Evolutionary conservation across 192 early-diverging fungal species (phyloP), one percentile per base, ranked within the genome.

Genomic region (Gigaspora rosea): DNA sequence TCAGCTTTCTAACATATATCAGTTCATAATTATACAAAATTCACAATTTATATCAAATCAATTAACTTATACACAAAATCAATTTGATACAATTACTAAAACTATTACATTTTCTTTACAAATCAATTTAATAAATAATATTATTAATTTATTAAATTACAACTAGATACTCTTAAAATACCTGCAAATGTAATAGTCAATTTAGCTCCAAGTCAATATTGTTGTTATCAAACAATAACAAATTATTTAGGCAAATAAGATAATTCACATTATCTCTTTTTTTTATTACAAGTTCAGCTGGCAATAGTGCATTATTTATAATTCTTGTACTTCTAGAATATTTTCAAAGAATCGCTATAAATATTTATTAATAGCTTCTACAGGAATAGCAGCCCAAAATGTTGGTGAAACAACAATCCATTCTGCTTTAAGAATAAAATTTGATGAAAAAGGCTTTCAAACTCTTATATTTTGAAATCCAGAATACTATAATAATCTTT

Each of bases 221-320:
- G 47, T 6, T 47, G 0, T n/a, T n/a, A n/a, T n/a, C n/a, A n/a
- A n/a, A n/a, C n/a, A n/a, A n/a, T n/a, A n/a, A n/a, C n/a, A n/a
- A n/a, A n/a, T n/a, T n/a, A n/a, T n/a, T n/a, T n/a, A n/a, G n/a
- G n/a, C n/a, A n/a, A n/a, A n/a, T n/a, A 62, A 0, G 35, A 66
- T 18, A 71, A 50, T 52, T 32, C 36, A 1, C 20, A 71, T 35
- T 71, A 56, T 4, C 69, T 51, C 0, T 71, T 57, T 71, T 71
- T 54, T 71, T 71, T n/a, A 54, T 71, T 1, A 71, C 50, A 12
- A 51, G 69, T n/a, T 27, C 50, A 54, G 69, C 69, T 54, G 69
- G 51, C 1, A 56, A 27, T 36, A 51, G 70, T 12, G 56, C 52
- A 36, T 32, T 51, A 57, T 56, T 36, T 33, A 22, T 71, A 36